A percentile compares a stretch with the other conserved stretches of the same genome.
phyloP scores from a whole-genome alignment of 495 filamentous ascomycete species.

The Delitschia confertaspora region DNA sequence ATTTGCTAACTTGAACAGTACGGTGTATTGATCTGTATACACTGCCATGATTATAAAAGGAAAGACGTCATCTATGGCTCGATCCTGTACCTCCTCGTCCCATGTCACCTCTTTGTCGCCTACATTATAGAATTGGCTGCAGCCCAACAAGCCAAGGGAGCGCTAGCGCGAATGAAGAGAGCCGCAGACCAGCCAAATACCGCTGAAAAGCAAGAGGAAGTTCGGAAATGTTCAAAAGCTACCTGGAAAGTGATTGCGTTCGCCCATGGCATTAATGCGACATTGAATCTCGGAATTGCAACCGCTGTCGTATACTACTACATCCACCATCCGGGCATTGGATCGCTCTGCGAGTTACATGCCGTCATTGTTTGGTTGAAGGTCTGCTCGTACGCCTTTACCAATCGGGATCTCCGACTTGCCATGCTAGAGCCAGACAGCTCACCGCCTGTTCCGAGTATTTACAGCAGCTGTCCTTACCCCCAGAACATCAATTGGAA shows the following conservation, averaged over 20 bases:
- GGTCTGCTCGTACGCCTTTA: slow-evolving; percentile 89
- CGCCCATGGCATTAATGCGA: slow-evolving; percentile 73
- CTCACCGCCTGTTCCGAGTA: slow-evolving; percentile 56
- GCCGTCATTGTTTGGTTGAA: slow-evolving; percentile 95
- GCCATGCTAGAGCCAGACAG: slow-evolving; percentile 62
- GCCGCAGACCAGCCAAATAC: slow-evolving; percentile 37
- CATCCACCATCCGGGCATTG: slow-evolving; percentile 88
- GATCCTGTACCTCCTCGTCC: slow-evolving; percentile 73
- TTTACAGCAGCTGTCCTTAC: slow-evolving; percentile 80
- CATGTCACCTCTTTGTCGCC: slow-evolving; percentile 79
- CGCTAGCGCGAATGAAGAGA: slow-evolving; percentile 54
- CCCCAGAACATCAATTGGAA: slow-evolving; percentile 77
- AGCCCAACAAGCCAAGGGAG: slow-evolving; percentile 60
- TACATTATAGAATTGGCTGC: slow-evolving; percentile 80
- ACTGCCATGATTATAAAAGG: slow-evolving; percentile 76
- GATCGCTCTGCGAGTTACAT: slow-evolving; percentile 81
- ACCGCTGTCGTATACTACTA: slow-evolving; percentile 77
- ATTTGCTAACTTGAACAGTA: slow-evolving; percentile 48
- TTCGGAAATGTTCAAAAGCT: slow-evolving; percentile 48
- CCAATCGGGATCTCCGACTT: slow-evolving; percentile 88
- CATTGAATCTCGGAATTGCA: slow-evolving; percentile 69
- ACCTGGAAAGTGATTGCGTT: slow-evolving; percentile 72
- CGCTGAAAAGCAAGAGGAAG: slow-evolving; percentile 39
- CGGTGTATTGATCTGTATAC: slow-evolving; percentile 84
- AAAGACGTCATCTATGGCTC: slow-evolving; percentile 69